These are phyloP conservation scores for Sporobolomyces phaffii DNA, from an alignment of 768 basidiomycete species.

Conservation along the genomic window DNA sequence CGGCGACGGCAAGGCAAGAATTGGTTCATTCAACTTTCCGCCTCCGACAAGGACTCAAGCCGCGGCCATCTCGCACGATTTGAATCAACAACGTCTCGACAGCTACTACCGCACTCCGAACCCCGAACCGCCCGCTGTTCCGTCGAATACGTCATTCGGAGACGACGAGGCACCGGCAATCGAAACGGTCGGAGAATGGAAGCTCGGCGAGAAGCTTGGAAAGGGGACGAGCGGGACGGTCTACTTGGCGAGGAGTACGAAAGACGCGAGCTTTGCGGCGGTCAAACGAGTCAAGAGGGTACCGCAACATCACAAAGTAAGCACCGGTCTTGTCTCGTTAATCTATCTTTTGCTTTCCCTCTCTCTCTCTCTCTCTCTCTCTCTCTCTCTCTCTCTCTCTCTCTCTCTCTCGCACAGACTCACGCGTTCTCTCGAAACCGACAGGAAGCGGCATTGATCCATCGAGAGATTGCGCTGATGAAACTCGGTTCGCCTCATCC, in stretches of 20 bases:
- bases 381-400: too few relatives aligned
- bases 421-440: slow-evolving; percentile 60
- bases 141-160: too few relatives aligned
- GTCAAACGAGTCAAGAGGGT: slow-evolving; percentile 87
- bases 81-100: too few relatives aligned
- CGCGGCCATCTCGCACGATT: not conserved
- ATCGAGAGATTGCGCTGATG: slow-evolving; percentile 95
- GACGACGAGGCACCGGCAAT: not conserved
- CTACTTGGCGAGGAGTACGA: slow-evolving; percentile 77
- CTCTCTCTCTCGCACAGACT: not conserved
- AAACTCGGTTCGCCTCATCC: slow-evolving; percentile 85
- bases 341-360: slow-evolving; percentile 44
- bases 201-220: slow-evolving; percentile 16
- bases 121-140: too few relatives aligned
- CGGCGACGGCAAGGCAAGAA: not conserved
- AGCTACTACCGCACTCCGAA: too few relatives aligned
- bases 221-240: slow-evolving; percentile 57
- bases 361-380: slow-evolving; percentile 57
- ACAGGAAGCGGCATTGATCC: slow-evolving; percentile 71
- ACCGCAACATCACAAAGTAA: not conserved
- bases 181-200: slow-evolving; percentile 26
- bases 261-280: slow-evolving; percentile 80
- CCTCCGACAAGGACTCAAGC: not conserved
- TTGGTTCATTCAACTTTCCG: not conserved
- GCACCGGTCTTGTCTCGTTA: slow-evolving; percentile 37